These are phyloP conservation scores for Mycocentrospora acerina DNA, from an alignment of 2,329 filamentous ascomycete genomes.

Conservation along the genomic window DNA sequence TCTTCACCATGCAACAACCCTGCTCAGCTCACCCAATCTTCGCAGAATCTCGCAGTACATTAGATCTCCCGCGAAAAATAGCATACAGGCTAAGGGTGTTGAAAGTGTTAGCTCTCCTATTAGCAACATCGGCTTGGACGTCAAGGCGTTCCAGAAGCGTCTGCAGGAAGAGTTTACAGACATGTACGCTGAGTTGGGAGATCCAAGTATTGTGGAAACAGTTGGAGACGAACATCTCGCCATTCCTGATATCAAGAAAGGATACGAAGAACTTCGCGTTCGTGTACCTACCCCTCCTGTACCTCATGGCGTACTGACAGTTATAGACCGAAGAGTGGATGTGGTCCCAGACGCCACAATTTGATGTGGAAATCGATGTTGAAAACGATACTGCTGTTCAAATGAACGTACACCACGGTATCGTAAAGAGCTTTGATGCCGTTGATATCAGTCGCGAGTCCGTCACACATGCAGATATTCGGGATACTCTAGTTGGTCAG, in stretches of 20 bases:
- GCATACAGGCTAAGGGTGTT: constrained; percentile 79
- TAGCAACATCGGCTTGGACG: constrained; percentile 68
- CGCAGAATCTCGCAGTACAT: constrained; percentile 68
- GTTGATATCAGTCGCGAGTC: constrained; percentile 11
- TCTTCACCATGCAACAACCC: constrained; percentile 89
- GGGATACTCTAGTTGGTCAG: constrained; percentile 32
- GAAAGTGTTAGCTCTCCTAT: constrained; percentile 88
- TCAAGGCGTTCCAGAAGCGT: constrained; percentile 46
- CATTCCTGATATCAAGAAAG: constrained; percentile 59
- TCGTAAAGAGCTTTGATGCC: constrained; percentile 52
- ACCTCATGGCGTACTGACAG: constrained; percentile 32
- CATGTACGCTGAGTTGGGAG: constrained; percentile 60
- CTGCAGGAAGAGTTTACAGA: constrained; percentile 61
- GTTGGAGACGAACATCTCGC: constrained; percentile 58
- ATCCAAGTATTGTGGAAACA: constrained; percentile 43
- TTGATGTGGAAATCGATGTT: constrained; percentile 60
- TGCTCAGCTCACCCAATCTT: constrained; percentile 77
- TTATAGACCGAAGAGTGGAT: constrained; percentile 69
- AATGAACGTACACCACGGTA: constrained; percentile 54
- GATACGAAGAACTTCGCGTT: constrained; percentile 64
- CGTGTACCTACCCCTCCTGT: constrained; percentile 19
- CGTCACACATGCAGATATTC: constrained; percentile 17
- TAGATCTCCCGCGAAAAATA: constrained; percentile 73
- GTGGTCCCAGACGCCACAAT: constrained; percentile 83
- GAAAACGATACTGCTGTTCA: constrained; percentile 45